Evolutionary conservation across 371 early-diverging fungal genomes (phyloP), one percentile per base, ranked within the genome.

Genomic region (Catenaria anguillulae): DNA sequence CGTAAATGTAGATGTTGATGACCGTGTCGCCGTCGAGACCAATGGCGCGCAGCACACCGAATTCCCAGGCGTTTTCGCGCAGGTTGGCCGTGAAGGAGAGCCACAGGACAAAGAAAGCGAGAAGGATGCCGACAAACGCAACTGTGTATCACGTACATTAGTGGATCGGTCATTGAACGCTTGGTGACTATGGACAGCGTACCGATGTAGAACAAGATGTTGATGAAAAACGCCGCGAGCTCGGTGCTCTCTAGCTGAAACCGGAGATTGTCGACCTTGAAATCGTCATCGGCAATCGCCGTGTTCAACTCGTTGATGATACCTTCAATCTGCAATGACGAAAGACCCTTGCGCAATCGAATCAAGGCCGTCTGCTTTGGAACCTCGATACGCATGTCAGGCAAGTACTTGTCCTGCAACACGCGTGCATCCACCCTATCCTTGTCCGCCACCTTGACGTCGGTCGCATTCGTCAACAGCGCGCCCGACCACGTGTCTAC

Each of bases 51-150:
- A 71, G 40, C 2, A 71, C 67, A 23, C 71, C 71, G 40, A 68
- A 67, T 45, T 71, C 68, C 71, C 71, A 71, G 5, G 63, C 36
- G 54, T 68, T 71, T 33, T 68, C 69, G 29, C 64, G 63, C 12
- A 71, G 54, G 62, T 71, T 71, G 29, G 68, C 68, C 17, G 66
- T 62, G 36, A 71, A 71, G 0, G 68, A 66, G 4, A 71, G 52
- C 60, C 64, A 66, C 1, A 69, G 63, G 8, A 71, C 69, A 62
- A 71, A 68, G 43, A 68, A 71, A 46, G 67, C 61, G n/a, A 68
- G 62, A 17, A 71, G 40, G 13, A 71, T 62, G 4, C 68, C 70
- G 19, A 70, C 64, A 2, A 67, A 50, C 17, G 70, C 63, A 6
- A 70, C 70, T 58, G 40, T 40, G 10, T n/a, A n/a, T n/a, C n/a